Evolutionary conservation across 257 asterid genomes (phyloP), one percentile per base, ranked within the genome.

Genomic region (Lithospermum erythrorhizon): DNA sequence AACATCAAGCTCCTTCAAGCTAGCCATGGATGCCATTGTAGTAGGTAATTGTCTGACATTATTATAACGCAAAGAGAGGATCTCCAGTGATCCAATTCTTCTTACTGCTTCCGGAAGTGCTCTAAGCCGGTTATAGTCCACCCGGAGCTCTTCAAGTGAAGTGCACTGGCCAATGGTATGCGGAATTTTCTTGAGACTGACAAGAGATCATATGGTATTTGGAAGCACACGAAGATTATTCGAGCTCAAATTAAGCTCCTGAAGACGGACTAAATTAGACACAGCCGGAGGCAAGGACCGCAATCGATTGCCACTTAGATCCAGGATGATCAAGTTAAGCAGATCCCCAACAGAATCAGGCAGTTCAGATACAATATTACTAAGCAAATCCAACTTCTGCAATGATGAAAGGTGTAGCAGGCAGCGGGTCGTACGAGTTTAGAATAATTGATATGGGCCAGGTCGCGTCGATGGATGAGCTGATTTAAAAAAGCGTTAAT

Each of bases 91-190:
- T 56, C 72, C 84, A 21, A 88, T 80, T 65, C 77, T 61, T 49
- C 96, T 95, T 11, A 88, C 83, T 18, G 96, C 96, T 74, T 88
- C 96, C 5, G 96, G 95, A 3, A 88, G 85, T 0, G 96, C 96
- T 80, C 85, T 88, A 29, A 88, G 87, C 55, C 80, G 65, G 63
- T 88, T 88, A 69, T 88, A 88, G 64, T 88, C 96, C 1, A 82
- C 93, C 20, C 65, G 82, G 52, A 88, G 81, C 80, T 85, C 94
- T 66, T 37, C 61, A 66, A 88, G 90, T 0, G 81, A 81, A 69
- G 81, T 66, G 74, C 96, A 88, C 45, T 71, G 85, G 37, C 95
- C 78, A 27, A 88, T 88, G 2, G 95, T 69, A 56, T 88, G 95
- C 62, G 96, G 96, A 65, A 88, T 73, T 62, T 88, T 72, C 76